These are phyloP conservation scores for Macrocybe gigantea DNA, from an alignment of 768 basidiomycete species.

Conservation along the genomic window DNA sequence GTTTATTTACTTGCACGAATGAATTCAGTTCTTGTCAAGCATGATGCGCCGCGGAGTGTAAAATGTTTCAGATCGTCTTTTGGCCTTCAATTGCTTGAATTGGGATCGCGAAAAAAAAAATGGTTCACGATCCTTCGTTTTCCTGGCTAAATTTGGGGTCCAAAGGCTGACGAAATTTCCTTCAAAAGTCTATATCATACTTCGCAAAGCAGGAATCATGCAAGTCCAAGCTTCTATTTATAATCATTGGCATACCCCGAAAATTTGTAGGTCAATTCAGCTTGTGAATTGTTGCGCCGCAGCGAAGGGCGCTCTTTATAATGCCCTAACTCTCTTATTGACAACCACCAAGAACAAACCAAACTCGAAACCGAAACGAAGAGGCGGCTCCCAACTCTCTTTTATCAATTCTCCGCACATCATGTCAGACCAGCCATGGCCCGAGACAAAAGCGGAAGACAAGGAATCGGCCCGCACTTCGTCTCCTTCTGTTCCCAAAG, in stretches of 20 bases:
- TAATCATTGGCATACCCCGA: not conserved
- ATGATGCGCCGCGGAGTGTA: constrained; percentile 13
- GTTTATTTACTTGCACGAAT: not conserved
- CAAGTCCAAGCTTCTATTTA: constrained; percentile 8
- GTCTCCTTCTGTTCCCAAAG: constrained; percentile 4
- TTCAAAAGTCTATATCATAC: constrained; percentile 7
- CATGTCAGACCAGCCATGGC: constrained; percentile 9
- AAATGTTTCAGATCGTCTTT: constrained; percentile 15
- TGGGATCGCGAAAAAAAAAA: no score
- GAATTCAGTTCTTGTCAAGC: not conserved
- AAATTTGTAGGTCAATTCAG: no score
- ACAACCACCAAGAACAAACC: no score
- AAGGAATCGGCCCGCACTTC: constrained; percentile 1
- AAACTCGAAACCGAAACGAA: no score
- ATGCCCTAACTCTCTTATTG: no score
- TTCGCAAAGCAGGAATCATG: constrained; percentile 3
- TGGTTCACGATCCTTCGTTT: constrained; percentile 2
- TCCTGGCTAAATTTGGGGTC: constrained; percentile 18
- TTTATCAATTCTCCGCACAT: not conserved
- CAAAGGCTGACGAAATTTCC: constrained; percentile 11
- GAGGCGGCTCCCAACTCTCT: no score
- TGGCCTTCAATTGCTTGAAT: constrained; percentile 4
- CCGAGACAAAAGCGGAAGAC: constrained; percentile 10
- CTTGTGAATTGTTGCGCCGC: no score
- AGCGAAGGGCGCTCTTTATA: no score